Conservation (phyloP, 192 early-diverging fungal species). For the Podila epicladia region DNA sequence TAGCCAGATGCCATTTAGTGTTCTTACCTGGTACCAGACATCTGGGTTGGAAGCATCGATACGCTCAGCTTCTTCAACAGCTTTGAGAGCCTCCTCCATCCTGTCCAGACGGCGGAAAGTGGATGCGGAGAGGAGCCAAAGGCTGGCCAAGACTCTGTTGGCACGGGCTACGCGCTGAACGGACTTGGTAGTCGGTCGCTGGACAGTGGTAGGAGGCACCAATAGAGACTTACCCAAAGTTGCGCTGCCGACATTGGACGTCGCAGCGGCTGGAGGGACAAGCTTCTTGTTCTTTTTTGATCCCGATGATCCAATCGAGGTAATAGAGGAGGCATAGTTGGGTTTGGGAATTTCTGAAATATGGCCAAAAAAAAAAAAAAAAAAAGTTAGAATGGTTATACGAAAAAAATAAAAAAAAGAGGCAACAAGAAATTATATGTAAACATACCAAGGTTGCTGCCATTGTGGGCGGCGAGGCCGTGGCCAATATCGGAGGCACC, state of each 20-base stretch:
- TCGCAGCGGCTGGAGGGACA: slow-evolving; percentile 38
- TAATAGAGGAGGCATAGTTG: slow-evolving; percentile 39
- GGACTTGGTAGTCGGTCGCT: slow-evolving; percentile 49
- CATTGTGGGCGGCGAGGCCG: slow-evolving; percentile 10
- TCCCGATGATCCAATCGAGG: slow-evolving; percentile 35
- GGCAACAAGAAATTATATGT: not conserved
- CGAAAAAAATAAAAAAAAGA: not conserved
- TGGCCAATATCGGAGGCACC: slow-evolving; percentile 13
- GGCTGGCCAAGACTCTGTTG: slow-evolving; percentile 51
- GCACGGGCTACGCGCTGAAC: slow-evolving; percentile 55
- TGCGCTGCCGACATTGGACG: slow-evolving; percentile 33
- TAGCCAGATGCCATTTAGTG: not conserved
- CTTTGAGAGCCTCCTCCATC: slow-evolving; percentile 59
- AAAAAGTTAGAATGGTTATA: not conserved
- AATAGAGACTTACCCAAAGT: slow-evolving; percentile 19
- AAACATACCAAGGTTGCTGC: slow-evolving; percentile 21
- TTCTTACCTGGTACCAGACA: slow-evolving; percentile 58
- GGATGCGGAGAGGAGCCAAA: slow-evolving; percentile 66
- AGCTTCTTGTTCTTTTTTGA: slow-evolving; percentile 18
- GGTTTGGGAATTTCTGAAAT: slow-evolving; percentile 41
- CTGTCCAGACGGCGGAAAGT: slow-evolving; percentile 58
- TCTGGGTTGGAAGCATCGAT: slow-evolving; percentile 56
- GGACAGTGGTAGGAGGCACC: slow-evolving; percentile 37
- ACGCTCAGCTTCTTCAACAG: slow-evolving; percentile 62
- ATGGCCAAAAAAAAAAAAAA: not conserved